Conservation (phyloP, 2,329 filamentous ascomycete genomes). For the Trichoderma harzianum region DNA sequence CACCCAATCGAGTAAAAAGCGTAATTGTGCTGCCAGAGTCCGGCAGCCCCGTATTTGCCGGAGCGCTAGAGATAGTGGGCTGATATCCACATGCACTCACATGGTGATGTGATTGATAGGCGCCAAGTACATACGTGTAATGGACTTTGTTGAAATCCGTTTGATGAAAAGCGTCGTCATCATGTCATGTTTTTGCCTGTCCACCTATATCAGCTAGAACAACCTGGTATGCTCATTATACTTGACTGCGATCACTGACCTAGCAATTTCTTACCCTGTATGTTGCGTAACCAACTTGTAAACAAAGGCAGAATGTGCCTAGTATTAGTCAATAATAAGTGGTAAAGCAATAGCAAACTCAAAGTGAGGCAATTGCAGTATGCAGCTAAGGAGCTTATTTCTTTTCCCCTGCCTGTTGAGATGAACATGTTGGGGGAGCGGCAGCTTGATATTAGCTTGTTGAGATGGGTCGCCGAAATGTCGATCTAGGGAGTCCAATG, state of each 20-base stretch:
- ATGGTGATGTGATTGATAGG: background rate
- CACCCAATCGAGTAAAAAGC: background rate
- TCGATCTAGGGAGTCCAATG: background rate
- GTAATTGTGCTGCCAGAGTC: background rate
- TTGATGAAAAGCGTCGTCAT: background rate
- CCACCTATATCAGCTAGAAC: background rate
- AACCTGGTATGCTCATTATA: background rate
- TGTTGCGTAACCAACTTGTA: background rate
- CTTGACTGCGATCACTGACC: background rate
- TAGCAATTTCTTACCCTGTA: background rate
- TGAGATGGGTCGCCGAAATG: background rate
- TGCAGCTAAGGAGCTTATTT: background rate
- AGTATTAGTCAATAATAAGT: background rate
- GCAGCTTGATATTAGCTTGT: background rate
- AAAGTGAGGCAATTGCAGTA: background rate
- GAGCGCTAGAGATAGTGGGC: background rate
- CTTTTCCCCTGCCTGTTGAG: background rate
- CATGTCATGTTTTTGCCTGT: background rate
- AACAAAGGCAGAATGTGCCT: background rate
- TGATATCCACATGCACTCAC: constrained; percentile 3
- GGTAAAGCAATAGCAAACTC: background rate
- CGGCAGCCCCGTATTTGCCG: constrained; percentile 3
- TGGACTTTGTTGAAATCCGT: background rate
- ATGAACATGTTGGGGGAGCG: background rate
- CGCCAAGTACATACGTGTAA: background rate